These are phyloP conservation scores for Coccomyxa subellipsoidea DNA, from an alignment of 163 green algal genomes.

Conservation along the genomic window DNA sequence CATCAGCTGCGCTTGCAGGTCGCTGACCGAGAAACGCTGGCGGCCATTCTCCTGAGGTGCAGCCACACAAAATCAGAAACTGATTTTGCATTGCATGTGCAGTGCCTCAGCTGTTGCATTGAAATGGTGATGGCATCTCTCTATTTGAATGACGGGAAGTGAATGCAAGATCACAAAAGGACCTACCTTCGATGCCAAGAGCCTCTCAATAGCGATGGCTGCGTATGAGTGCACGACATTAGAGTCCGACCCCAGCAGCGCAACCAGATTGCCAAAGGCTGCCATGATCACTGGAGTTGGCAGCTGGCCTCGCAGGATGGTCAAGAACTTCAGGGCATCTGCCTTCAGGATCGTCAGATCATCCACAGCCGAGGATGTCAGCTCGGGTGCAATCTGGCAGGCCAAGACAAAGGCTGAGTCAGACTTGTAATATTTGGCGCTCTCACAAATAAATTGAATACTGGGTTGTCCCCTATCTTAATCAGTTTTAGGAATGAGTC, in stretches of 20 bases:
- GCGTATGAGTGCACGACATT: slow-evolving; percentile 99
- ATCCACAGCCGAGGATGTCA: slow-evolving; percentile 28
- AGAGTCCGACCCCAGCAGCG: slow-evolving; percentile 61
- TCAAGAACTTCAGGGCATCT: slow-evolving; percentile 95
- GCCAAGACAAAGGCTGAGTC: too few relatives aligned
- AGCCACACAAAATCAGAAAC: too few relatives aligned
- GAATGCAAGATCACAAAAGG: too few relatives aligned
- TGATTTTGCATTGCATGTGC: too few relatives aligned
- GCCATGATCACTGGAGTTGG: slow-evolving; percentile 51
- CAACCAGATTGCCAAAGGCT: slow-evolving; percentile 68
- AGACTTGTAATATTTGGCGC: neutral
- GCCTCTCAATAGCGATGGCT: slow-evolving; percentile 81
- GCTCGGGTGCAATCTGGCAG: slow-evolving; percentile 84
- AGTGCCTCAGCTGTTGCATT: too few relatives aligned
- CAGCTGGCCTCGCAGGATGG: slow-evolving; percentile 76
- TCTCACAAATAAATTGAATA: neutral
- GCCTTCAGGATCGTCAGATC: slow-evolving; percentile 85
- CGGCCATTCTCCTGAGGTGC: slow-evolving; percentile 25
- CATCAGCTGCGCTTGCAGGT: slow-evolving; percentile 66
- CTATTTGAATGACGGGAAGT: too few relatives aligned
- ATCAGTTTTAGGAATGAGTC: too few relatives aligned
- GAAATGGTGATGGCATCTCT: too few relatives aligned
- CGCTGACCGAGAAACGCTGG: slow-evolving; percentile 54
- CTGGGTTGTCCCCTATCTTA: too few relatives aligned
- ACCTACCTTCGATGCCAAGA: slow-evolving; percentile 69